Conservation (phyloP, 2,329 filamentous ascomycete species). For the Cordyceps cicadae region DNA sequence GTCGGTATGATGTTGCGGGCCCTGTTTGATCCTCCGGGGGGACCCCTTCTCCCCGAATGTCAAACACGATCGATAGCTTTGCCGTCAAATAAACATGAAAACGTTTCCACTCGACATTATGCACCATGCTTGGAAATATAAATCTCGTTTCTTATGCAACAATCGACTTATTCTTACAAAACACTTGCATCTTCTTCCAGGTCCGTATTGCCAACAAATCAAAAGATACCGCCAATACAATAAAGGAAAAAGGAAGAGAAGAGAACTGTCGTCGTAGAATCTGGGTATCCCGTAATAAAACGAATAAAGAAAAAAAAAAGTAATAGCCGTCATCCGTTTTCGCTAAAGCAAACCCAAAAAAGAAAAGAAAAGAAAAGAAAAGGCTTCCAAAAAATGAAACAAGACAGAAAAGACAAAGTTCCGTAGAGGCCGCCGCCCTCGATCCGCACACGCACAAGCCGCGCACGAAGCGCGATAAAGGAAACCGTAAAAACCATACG, state of each 20-base stretch:
- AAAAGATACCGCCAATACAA: neutral
- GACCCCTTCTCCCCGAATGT: no score
- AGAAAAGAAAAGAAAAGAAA: no score
- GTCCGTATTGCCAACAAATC: neutral
- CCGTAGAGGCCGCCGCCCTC: neutral
- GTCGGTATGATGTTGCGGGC: no score
- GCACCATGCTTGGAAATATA: neutral
- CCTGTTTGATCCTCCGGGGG: no score
- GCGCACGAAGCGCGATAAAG: neutral
- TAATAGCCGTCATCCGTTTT: slow-evolving; percentile 3
- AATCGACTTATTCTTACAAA: slow-evolving; percentile 3
- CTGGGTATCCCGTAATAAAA: slow-evolving; percentile 12
- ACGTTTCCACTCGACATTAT: neutral
- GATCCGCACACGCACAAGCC: neutral
- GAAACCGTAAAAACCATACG: neutral
- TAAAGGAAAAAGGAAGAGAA: neutral
- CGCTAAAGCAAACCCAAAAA: slow-evolving; percentile 6
- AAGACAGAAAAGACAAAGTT: neutral
- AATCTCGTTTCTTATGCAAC: neutral
- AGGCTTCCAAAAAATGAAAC: no score
- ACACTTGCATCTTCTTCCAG: neutral
- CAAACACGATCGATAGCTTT: no score
- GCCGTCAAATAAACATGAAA: neutral
- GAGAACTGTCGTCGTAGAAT: neutral
- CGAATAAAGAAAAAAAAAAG: neutral